Evolutionary conservation across 257 asterid species (phyloP), one percentile per base, ranked within the genome.

Genomic region (Misopates orontium): DNA sequence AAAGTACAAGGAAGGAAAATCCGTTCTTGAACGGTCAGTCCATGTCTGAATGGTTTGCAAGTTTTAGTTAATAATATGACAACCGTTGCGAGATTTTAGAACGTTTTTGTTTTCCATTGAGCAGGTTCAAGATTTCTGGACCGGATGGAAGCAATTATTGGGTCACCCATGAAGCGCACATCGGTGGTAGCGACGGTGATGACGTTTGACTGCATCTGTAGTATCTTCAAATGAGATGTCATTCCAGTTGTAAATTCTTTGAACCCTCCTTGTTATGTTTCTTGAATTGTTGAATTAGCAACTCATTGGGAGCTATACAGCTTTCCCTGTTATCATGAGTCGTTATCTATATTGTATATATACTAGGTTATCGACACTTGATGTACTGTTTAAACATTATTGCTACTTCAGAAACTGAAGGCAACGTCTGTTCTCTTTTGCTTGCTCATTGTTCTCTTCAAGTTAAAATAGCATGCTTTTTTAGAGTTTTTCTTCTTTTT

Each of bases 1-100:
- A 66, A 88, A 85, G 84, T 85, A 85, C 86, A 88, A 88, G 84
- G 96, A 88, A 77, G 95, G 96, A 12, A 88, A 85, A 84, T 85
- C 94, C 14, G 96, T 88, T 60, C 96, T 88, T 1, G 96, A 88
- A 73, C 85, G 91, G 96, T 88, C 32, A 60, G 95, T 80, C 60
- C 20, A 17, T 19, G 44, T 42, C 42, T 36, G 23, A 22, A 17
- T 28, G 39, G n/a, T 24, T 60, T 59, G 31, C 64, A 61, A 10
- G 48, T 17, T 42, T 7, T 44, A 25, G 17, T 31, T 22, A 18
- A 39, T 21, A 24, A 40, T 39, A 22, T 62, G 15, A 22, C 31
- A 10, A 24, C n/a, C 11, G 32, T 28, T 28, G 44, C 45, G 17
- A 60, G 51, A 47, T 40, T 55, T 64, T 60, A 44, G 51, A 22